Base-by-base conservation (phyloP, 768 basidiomycete genomes). In the Suillus paluster region DNA sequence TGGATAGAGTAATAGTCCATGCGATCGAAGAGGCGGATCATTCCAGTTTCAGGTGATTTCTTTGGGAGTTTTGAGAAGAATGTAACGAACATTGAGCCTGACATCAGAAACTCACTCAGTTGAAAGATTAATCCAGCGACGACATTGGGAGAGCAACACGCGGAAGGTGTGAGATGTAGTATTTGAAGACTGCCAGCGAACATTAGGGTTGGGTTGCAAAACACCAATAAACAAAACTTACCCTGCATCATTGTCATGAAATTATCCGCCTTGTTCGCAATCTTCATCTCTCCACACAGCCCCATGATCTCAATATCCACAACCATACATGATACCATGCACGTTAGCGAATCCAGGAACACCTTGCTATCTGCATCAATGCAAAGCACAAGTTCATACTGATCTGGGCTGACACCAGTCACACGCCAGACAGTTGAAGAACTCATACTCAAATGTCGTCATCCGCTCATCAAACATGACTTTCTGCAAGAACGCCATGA, bases 201-300 rank as follows among this genome's bases (percentile, higher is more conserved):
- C 17, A 36, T 49, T 11, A 59, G 33, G 49, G 3, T 12, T 30
- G 7, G 1, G 39, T 70, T 17, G 71, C 65, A 50, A 64, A 14
- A 46, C 21, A 23, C 19, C 30, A 57, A 39, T 41, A 46, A 64
- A 30, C 49, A 46, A 19, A 46, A 78, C 92, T 50, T 60, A 96
- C 97, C 96, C 84, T 99, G 97, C 78, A 99, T 99, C 97, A 99
- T 99, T 17, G 97, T 98, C 48, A 99, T 95, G 81, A 97, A 98
- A 12, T 95, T 95, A 73, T 99, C 97, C 17, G 90, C 89, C 82
- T 99, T 99, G 81, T 99, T 99, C 39, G 97, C 97, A 68, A 99
- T 96, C 86, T 99, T 99, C 64, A 97, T 99, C 81, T 99, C 97
- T 30, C 97, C 97, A 71, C 97, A 99, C 27, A 99, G 83, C 23